phyloP scores from a whole-genome alignment of 2,329 filamentous ascomycete species.

The Drechslerella coelobrocha region DNA sequence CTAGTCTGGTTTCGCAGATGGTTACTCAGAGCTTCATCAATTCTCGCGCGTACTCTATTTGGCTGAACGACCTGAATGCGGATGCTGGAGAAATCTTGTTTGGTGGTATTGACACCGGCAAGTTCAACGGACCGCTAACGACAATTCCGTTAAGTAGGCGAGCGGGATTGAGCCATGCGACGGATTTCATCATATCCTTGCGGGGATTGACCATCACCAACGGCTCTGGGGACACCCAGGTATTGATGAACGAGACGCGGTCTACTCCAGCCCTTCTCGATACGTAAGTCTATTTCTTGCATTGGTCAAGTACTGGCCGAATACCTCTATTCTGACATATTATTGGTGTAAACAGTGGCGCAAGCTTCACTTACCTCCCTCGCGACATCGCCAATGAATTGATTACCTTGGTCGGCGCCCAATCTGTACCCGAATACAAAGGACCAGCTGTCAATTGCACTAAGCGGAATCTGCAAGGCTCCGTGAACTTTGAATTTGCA shows the following conservation, averaged over 20 bases:
- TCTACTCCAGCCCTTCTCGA: slow-evolving; percentile 73
- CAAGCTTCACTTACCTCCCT: slow-evolving; percentile 54
- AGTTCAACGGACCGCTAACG: slow-evolving; percentile 70
- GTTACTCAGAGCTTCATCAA: slow-evolving; percentile 68
- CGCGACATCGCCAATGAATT: slow-evolving; percentile 50
- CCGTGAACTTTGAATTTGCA: slow-evolving; percentile 66
- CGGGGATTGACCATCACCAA: slow-evolving; percentile 64
- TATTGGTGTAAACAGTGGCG: slow-evolving; percentile 43
- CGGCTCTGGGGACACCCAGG: slow-evolving; percentile 56
- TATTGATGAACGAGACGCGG: slow-evolving; percentile 61
- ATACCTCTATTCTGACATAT: slow-evolving; percentile 4
- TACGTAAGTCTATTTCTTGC: slow-evolving; percentile 58
- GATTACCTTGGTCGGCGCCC: slow-evolving; percentile 57
- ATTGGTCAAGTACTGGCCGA: neutral
- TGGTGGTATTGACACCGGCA: slow-evolving; percentile 78
- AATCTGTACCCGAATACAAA: slow-evolving; percentile 64
- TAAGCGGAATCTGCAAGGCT: slow-evolving; percentile 59
- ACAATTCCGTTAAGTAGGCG: slow-evolving; percentile 71
- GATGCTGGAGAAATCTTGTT: slow-evolving; percentile 76
- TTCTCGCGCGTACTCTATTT: slow-evolving; percentile 72
- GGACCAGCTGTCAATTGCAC: slow-evolving; percentile 70
- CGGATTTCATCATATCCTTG: slow-evolving; percentile 73
- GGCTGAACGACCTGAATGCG: slow-evolving; percentile 67
- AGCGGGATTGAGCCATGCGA: slow-evolving; percentile 62
- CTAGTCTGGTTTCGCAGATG: slow-evolving; percentile 71